Percentiles rank a stretch among this genome's conserved stretches.
Evolutionary conservation across 2,329 filamentous ascomycete species (phyloP).

Genomic region (Cladophialophora chaetospira): DNA sequence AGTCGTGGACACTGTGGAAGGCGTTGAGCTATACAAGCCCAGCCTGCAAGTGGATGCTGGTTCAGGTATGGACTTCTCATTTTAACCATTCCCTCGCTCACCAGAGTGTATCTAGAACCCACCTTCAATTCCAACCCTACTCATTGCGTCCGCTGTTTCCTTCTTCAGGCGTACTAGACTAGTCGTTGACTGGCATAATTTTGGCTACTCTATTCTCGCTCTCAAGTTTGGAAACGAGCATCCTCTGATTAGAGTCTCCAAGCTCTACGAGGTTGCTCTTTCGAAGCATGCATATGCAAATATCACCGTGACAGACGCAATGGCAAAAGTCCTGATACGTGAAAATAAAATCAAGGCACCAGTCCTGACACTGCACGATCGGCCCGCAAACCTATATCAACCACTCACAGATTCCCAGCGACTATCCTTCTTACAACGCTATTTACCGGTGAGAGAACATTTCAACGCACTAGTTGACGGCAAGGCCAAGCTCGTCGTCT

Average conservation of each 20-base stretch:
- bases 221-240: constrained; percentile 65
- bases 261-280: constrained; percentile 73
- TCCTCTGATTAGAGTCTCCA: constrained; percentile 75
- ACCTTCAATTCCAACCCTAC: constrained; percentile 87
- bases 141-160: constrained; percentile 71
- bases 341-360: constrained; percentile 67
- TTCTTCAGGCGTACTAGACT: constrained; percentile 77
- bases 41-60: constrained; percentile 81
- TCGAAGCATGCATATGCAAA: constrained; percentile 71
- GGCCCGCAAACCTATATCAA: constrained; percentile 79
- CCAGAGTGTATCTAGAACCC: constrained; percentile 66
- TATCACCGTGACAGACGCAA: constrained; percentile 86
- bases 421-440: constrained; percentile 61
- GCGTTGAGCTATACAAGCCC: constrained; percentile 72
- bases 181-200: constrained; percentile 98
- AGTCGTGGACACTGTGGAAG: constrained; percentile 70
- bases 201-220: constrained; percentile 89
- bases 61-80: constrained; percentile 59
- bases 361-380: constrained; percentile 77
- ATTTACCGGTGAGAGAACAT: constrained; percentile 65
- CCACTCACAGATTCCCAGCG: constrained; percentile 61
- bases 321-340: constrained; percentile 71
- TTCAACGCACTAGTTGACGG: constrained; percentile 62
- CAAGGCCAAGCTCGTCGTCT: constrained; percentile 72
- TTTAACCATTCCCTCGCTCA: constrained; percentile 26